These are phyloP conservation scores for Lepidopterella palustris DNA, from an alignment of 495 filamentous ascomycete genomes.

Conservation along the genomic window DNA sequence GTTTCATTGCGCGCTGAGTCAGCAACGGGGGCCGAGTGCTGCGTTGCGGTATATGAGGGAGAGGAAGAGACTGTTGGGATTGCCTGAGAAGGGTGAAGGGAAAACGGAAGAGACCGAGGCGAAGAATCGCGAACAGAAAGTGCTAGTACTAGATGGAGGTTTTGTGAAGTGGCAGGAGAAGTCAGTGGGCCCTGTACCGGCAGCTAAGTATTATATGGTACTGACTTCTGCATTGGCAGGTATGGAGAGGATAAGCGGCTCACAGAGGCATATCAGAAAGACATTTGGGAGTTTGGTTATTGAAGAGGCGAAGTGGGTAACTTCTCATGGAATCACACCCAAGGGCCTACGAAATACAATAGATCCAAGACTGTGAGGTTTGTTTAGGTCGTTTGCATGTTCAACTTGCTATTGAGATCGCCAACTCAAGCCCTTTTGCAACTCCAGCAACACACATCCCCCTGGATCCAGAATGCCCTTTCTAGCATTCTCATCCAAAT, in stretches of 20 bases:
- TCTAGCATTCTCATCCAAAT: too few species aligned
- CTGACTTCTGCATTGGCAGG: constrained; percentile 26
- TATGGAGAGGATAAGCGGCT: constrained; percentile 68
- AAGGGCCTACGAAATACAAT: neutral
- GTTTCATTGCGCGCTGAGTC: constrained; percentile 92
- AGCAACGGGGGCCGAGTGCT: constrained; percentile 72
- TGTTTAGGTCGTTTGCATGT: too few species aligned
- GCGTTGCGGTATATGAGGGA: constrained; percentile 64
- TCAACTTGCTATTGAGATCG: too few species aligned
- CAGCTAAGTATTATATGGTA: constrained; percentile 27
- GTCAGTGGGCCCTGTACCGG: constrained; percentile 35
- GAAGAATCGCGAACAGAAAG: constrained; percentile 53
- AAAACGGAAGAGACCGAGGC: constrained; percentile 21
- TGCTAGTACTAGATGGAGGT: constrained; percentile 76
- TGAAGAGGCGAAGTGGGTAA: too few species aligned
- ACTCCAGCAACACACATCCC: too few species aligned
- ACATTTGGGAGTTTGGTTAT: constrained; percentile 72
- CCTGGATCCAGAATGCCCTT: too few species aligned
- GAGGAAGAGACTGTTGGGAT: constrained; percentile 44
- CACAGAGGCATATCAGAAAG: constrained; percentile 78
- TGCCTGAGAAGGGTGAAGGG: constrained; percentile 35
- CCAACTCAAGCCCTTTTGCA: too few species aligned
- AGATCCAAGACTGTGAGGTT: neutral
- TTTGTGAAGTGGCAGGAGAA: constrained; percentile 90
- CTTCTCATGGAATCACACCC: neutral